Evolutionary conservation across 2,329 filamentous ascomycete genomes (phyloP).

Genomic region (Fusarium zealandicum): DNA sequence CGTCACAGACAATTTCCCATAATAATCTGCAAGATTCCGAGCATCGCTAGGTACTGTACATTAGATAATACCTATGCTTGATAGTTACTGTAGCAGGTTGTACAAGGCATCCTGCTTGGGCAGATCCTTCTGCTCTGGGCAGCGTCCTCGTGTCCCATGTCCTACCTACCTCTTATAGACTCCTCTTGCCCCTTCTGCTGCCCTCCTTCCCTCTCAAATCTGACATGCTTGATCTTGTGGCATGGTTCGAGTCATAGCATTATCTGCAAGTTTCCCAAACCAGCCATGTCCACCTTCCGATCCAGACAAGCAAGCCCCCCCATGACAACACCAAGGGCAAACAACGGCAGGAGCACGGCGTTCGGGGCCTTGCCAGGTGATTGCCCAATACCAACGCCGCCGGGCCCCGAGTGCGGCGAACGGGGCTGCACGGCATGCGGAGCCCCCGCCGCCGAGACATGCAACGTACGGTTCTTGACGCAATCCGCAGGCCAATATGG

Average conservation of each 20-base stretch:
- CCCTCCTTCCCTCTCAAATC: slow-evolving; percentile 3
- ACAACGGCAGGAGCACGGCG: slow-evolving; percentile 8
- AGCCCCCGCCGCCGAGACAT: slow-evolving; percentile 5
- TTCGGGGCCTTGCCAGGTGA: background rate
- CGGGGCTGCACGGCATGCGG: slow-evolving; percentile 1
- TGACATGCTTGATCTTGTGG: slow-evolving; percentile 8
- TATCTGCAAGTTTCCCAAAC: background rate
- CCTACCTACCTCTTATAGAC: background rate
- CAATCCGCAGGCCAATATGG: slow-evolving; percentile 2
- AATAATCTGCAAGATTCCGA: too few species aligned
- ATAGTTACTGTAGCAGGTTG: too few species aligned
- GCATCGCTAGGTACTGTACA: too few species aligned
- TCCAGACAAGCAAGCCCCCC: background rate
- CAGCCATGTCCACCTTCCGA: background rate
- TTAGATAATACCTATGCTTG: too few species aligned
- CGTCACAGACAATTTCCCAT: too few species aligned
- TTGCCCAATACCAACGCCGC: background rate
- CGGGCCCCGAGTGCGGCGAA: background rate
- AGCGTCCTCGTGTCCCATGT: background rate
- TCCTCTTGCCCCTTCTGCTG: slow-evolving; percentile 1
- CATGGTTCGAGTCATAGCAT: background rate
- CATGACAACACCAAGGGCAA: slow-evolving; percentile 1
- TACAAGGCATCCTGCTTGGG: background rate
- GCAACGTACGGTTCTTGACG: slow-evolving; percentile 7
- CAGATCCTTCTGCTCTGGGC: background rate